These are phyloP conservation scores for Aspergillus kassunensis DNA, from an alignment of 495 filamentous ascomycete species.

Conservation along the genomic window DNA sequence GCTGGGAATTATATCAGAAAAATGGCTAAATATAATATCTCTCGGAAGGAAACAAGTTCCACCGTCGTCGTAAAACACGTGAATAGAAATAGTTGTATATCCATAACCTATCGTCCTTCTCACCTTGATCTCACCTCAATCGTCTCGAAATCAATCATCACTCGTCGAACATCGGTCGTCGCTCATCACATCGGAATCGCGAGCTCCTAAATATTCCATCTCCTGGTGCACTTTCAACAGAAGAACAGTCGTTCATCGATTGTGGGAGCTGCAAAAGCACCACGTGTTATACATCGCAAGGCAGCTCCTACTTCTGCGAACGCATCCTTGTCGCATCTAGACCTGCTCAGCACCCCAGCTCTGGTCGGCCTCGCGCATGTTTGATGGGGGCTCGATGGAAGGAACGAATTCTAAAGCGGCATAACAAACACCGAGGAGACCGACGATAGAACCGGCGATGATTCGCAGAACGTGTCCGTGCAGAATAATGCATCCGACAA, in stretches of 20 bases:
- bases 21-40: conserved; percentile 1
- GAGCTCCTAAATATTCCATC: conserved; percentile 3
- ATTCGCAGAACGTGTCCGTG: conserved; percentile 52
- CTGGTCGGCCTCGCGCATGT: conserved; percentile 90
- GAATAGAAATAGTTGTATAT: conserved; percentile 3
- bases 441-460: conserved; percentile 69
- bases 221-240: neutral
- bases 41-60: conserved; percentile 4
- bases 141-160: conserved; percentile 21
- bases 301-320: neutral
- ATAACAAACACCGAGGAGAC: conserved; percentile 73
- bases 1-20: no score
- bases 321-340: conserved; percentile 33
- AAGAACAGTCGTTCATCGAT: neutral
- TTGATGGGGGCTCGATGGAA: conserved; percentile 93
- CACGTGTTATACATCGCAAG: neutral
- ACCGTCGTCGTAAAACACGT: neutral
- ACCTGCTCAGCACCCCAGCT: conserved; percentile 93
- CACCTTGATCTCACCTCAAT: conserved; percentile 8
- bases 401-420: conserved; percentile 87
- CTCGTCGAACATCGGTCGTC: conserved; percentile 21
- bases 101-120: neutral
- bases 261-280: no score
- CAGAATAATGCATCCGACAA: conserved; percentile 81
- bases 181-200: conserved; percentile 9